phyloP scores from a whole-genome alignment of 1,139 yeast species.

The Nakaseomyces delphensis region DNA sequence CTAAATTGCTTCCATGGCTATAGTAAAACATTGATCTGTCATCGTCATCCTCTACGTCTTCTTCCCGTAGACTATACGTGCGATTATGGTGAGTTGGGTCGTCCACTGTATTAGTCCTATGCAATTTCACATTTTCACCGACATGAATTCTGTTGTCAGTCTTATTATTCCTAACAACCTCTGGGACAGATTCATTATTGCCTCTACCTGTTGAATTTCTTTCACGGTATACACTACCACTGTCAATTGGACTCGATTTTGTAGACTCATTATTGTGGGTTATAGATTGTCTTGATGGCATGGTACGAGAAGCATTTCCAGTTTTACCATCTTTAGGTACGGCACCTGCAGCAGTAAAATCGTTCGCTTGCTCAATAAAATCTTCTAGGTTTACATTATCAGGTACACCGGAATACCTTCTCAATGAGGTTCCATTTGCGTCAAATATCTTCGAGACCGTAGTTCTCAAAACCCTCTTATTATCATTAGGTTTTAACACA shows the following conservation, averaged over 20 bases:
- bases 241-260: slow-evolving; percentile 10
- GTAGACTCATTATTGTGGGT: slow-evolving; percentile 5
- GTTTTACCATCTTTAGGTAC: slow-evolving; percentile 12
- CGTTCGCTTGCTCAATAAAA: slow-evolving; percentile 41
- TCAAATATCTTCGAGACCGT: slow-evolving; percentile 67
- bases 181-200: neutral
- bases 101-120: neutral
- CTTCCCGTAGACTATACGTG: slow-evolving; percentile 3
- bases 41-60: slow-evolving; percentile 25
- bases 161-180: neutral
- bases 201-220: neutral
- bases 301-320: neutral
- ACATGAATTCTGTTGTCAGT: neutral
- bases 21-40: slow-evolving; percentile 30
- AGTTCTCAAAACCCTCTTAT: slow-evolving; percentile 42
- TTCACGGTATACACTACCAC: slow-evolving; percentile 10
- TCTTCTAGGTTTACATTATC: slow-evolving; percentile 62
- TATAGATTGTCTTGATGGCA: slow-evolving; percentile 1
- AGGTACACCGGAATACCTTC: slow-evolving; percentile 65
- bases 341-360: slow-evolving; percentile 30
- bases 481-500: neutral
- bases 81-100: slow-evolving; percentile 1
- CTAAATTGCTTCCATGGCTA: slow-evolving; percentile 24
- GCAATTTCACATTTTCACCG: slow-evolving; percentile 2
- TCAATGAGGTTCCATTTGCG: slow-evolving; percentile 59